These are phyloP conservation scores for Aspergillus quadrilineatus DNA, from an alignment of 2,329 filamentous ascomycete species.

Conservation along the genomic window DNA sequence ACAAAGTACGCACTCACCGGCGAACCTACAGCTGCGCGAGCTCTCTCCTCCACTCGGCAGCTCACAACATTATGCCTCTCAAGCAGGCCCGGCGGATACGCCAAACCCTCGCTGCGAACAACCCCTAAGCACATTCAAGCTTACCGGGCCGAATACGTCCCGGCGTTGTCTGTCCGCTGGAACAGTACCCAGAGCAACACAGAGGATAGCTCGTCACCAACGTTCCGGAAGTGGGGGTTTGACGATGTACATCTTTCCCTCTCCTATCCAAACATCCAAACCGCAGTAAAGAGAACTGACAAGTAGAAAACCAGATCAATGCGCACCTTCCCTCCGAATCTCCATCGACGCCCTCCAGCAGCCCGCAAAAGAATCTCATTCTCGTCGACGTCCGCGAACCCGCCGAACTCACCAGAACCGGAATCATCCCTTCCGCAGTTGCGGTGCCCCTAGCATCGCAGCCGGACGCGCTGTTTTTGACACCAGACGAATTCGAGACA, in stretches of 20 bases:
- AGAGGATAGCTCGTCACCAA: constrained; percentile 4
- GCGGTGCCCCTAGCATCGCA: constrained; percentile 78
- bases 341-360: constrained; percentile 19
- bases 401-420: constrained; percentile 44
- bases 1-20: constrained; percentile 3
- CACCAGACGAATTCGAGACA: constrained; percentile 76
- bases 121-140: background rate
- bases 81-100: background rate
- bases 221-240: constrained; percentile 34
- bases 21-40: background rate
- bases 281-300: background rate
- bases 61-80: background rate
- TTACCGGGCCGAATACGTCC: background rate
- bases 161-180: background rate
- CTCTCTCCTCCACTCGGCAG: background rate
- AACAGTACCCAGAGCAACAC: constrained; percentile 15
- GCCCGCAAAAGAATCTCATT: constrained; percentile 32
- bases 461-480: constrained; percentile 76
- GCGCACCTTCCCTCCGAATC: constrained; percentile 31
- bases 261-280: background rate
- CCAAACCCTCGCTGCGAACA: background rate
- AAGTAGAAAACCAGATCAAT: constrained; percentile 31
- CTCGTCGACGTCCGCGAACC: constrained; percentile 51
- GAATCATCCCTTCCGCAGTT: constrained; percentile 72
- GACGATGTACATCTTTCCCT: constrained; percentile 32